Percentiles rank a stretch among this genome's conserved stretches.
These are phyloP conservation scores for Populus simonii DNA, from an alignment of 345 rosid species.

Conservation along the genomic window DNA sequence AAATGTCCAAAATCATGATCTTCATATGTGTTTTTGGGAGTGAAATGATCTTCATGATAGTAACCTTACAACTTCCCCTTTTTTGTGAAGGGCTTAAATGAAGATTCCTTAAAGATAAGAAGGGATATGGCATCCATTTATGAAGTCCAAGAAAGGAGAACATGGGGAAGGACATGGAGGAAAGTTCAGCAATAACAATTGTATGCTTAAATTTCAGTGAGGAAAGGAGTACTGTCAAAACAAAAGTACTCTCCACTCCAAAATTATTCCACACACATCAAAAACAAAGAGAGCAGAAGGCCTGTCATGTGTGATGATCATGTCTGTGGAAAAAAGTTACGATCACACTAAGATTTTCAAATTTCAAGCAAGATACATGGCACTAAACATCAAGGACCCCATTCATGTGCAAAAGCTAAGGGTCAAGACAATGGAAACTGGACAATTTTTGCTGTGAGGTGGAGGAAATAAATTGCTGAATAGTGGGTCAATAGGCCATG, in stretches of 20 bases:
- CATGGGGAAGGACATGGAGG: conserved; percentile 32
- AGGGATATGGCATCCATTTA: conserved; percentile 25
- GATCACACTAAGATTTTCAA: conserved; percentile 8
- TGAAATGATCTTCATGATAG: background rate
- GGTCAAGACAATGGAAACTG: conserved; percentile 24
- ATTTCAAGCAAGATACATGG: conserved; percentile 10
- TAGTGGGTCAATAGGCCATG: conserved; percentile 28
- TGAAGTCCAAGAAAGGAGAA: conserved; percentile 23
- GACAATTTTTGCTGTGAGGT: conserved; percentile 26
- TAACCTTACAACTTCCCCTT: conserved; percentile 6
- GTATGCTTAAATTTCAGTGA: background rate
- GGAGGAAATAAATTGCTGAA: conserved; percentile 22
- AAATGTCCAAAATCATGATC: background rate
- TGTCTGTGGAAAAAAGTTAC: background rate
- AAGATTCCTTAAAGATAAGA: conserved; percentile 34
- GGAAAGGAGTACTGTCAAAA: background rate
- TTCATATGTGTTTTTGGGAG: background rate
- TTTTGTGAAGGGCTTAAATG: background rate
- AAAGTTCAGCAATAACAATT: conserved; percentile 13
- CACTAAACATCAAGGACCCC: conserved; percentile 26
- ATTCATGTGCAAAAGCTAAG: conserved; percentile 39
- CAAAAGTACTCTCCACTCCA: background rate
- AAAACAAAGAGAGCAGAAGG: background rate
- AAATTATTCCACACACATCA: background rate
- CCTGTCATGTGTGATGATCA: conserved; percentile 14